Conservation (phyloP, 1,284 basidiomycete species). For the Moniliella sp. region DNA sequence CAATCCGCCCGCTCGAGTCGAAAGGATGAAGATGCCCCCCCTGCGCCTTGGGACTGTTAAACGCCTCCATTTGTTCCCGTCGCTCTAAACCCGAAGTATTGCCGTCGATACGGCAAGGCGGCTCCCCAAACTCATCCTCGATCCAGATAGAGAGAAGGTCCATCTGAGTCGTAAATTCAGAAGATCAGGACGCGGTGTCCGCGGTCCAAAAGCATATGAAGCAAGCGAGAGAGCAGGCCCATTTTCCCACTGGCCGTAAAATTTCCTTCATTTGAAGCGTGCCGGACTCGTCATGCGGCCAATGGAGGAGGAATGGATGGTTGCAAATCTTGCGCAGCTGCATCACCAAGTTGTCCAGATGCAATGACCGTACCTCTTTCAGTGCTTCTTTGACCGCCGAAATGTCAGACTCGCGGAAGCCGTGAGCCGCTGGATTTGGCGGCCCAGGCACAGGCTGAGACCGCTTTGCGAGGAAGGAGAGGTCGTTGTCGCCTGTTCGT, state of each 20-base stretch:
- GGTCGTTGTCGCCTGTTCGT: too few relatives aligned
- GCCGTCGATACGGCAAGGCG: slow-evolving; percentile 74
- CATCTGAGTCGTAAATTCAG: slow-evolving; percentile 62
- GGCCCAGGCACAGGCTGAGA: not conserved
- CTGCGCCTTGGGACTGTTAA: slow-evolving; percentile 53
- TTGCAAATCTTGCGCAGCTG: slow-evolving; percentile 56
- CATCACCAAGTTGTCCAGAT: slow-evolving; percentile 78
- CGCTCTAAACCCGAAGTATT: slow-evolving; percentile 54
- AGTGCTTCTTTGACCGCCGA: slow-evolving; percentile 26
- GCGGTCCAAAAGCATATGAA: slow-evolving; percentile 58
- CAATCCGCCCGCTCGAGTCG: slow-evolving; percentile 73
- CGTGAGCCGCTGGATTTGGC: too few relatives aligned
- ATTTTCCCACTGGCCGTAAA: slow-evolving; percentile 80
- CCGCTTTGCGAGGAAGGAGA: too few relatives aligned
- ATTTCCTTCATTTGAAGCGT: slow-evolving; percentile 43
- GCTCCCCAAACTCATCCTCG: slow-evolving; percentile 48
- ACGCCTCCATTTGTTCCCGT: slow-evolving; percentile 60
- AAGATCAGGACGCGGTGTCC: slow-evolving; percentile 81
- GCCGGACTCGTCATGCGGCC: slow-evolving; percentile 52
- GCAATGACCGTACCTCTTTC: slow-evolving; percentile 69
- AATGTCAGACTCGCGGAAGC: slow-evolving; percentile 16
- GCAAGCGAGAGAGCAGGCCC: slow-evolving; percentile 71
- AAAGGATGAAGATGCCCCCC: slow-evolving; percentile 60
- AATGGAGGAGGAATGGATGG: slow-evolving; percentile 78
- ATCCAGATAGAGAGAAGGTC: slow-evolving; percentile 53